phyloP scores from a whole-genome alignment of 2,329 filamentous ascomycete genomes.

The Cladorrhinum sp. region DNA sequence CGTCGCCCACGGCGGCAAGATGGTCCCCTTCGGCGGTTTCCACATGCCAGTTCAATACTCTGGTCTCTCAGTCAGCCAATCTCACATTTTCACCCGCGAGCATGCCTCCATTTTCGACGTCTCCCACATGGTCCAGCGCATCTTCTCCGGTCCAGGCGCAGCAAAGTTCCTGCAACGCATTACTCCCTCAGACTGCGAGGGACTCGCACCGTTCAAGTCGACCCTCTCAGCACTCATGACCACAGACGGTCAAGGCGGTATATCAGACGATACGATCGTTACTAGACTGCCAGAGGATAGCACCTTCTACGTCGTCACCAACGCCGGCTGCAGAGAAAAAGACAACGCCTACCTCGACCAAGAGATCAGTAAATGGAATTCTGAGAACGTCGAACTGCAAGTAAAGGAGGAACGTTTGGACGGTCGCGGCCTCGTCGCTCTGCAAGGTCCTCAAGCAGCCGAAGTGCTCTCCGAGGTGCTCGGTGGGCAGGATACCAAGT shows the following conservation, averaged over 20 bases:
- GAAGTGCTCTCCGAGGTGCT: conserved; percentile 66
- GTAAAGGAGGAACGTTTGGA: conserved; percentile 69
- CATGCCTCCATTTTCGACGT: conserved; percentile 94
- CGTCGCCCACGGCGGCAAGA: conserved; percentile 75
- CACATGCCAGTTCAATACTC: conserved; percentile 90
- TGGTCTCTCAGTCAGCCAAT: conserved; percentile 72
- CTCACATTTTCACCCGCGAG: conserved; percentile 83
- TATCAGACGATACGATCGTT: conserved; percentile 91
- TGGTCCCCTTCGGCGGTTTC: conserved; percentile 95
- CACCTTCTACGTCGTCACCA: conserved; percentile 87
- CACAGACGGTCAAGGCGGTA: conserved; percentile 74
- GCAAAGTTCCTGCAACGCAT: conserved; percentile 78
- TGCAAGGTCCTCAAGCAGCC: conserved; percentile 80
- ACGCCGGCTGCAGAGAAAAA: conserved; percentile 87
- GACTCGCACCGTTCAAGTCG: conserved; percentile 65
- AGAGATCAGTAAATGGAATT: conserved; percentile 54
- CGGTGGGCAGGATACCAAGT: conserved; percentile 55
- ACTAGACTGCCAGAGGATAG: conserved; percentile 69
- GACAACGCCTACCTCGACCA: conserved; percentile 73
- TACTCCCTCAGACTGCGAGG: conserved; percentile 70
- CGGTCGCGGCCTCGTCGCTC: conserved; percentile 74
- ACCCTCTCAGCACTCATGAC: conserved; percentile 83
- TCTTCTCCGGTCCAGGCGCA: conserved; percentile 76
- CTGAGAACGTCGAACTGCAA: conserved; percentile 49
- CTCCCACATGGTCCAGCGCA: conserved; percentile 92